These are phyloP conservation scores for Neonectria magnoliae DNA, from an alignment of 2,329 filamentous ascomycete genomes.

Conservation along the genomic window DNA sequence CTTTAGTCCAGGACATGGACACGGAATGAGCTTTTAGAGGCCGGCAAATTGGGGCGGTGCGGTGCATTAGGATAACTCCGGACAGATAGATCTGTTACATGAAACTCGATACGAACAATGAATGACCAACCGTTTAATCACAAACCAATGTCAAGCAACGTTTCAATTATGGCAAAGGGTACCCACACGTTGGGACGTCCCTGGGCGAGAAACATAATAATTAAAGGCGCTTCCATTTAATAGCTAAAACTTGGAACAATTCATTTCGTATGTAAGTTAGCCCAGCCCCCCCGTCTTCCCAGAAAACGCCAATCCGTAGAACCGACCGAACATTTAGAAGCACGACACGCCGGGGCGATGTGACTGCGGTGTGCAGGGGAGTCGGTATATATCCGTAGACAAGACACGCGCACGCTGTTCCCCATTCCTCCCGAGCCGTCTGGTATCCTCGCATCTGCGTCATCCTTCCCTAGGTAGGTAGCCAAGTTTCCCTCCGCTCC, in stretches of 20 bases:
- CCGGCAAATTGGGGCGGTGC: not conserved
- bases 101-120: conserved; percentile 10
- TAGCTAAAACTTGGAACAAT: conserved; percentile 33
- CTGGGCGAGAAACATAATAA: not conserved
- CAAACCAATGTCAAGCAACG: not conserved
- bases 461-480: conserved; percentile 1
- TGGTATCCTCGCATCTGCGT: conserved; percentile 16
- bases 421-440: conserved; percentile 13
- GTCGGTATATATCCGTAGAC: not conserved
- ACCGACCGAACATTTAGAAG: conserved; percentile 31
- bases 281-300: conserved; percentile 34
- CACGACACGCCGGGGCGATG: conserved; percentile 11
- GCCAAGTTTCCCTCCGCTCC: conserved; percentile 9
- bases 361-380: conserved; percentile 6
- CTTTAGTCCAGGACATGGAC: conserved; percentile 6
- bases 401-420: conserved; percentile 1
- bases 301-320: conserved; percentile 40
- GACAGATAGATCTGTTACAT: conserved; percentile 18
- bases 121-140: conserved; percentile 15
- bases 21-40: not conserved
- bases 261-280: conserved; percentile 33
- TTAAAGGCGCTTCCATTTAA: conserved; percentile 36
- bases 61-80: conserved; percentile 12
- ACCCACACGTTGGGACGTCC: too few relatives aligned
- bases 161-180: too few relatives aligned